phyloP scores from a whole-genome alignment of 2,329 filamentous ascomycete species.

The Penicillium sp. region DNA sequence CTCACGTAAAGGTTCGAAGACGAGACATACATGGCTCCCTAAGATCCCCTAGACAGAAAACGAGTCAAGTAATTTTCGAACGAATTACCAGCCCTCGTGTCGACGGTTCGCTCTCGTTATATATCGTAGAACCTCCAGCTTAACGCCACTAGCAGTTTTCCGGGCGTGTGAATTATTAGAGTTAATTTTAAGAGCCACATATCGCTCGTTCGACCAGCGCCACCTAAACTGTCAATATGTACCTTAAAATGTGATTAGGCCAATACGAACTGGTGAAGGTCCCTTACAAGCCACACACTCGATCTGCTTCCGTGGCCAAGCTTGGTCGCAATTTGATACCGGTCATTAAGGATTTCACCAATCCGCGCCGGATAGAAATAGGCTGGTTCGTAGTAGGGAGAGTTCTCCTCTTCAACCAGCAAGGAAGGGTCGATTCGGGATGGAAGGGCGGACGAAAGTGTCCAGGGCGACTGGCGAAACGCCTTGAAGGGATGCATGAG shows the following conservation, averaged over 20 bases:
- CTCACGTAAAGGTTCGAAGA: conserved; percentile 35
- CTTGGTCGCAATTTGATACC: conserved; percentile 26
- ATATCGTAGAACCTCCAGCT: conserved; percentile 28
- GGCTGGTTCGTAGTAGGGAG: conserved; percentile 17
- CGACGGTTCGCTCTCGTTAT: conserved; percentile 26
- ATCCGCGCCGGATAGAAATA: conserved; percentile 23
- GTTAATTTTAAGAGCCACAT: conserved; percentile 37
- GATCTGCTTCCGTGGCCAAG: conserved; percentile 25
- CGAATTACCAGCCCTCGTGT: conserved; percentile 31
- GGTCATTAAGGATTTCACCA: conserved; percentile 21
- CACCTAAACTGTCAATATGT: conserved; percentile 18
- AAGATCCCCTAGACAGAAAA: conserved; percentile 24
- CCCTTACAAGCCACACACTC: conserved; percentile 28
- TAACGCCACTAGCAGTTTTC: conserved; percentile 12
- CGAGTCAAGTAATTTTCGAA: conserved; percentile 32
- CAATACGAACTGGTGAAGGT: conserved; percentile 23
- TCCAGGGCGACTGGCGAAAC: neutral
- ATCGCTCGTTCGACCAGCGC: conserved; percentile 26
- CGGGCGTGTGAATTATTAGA: conserved; percentile 12
- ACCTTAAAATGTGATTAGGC: neutral
- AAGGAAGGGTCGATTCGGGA: conserved; percentile 1
- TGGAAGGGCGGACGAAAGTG: conserved; percentile 2
- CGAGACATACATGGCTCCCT: conserved; percentile 21
- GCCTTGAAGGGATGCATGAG: neutral
- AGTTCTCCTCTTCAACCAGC: conserved; percentile 18